phyloP scores from a whole-genome alignment of 495 filamentous ascomycete genomes.

The Hyaloscypha hepaticicola region DNA sequence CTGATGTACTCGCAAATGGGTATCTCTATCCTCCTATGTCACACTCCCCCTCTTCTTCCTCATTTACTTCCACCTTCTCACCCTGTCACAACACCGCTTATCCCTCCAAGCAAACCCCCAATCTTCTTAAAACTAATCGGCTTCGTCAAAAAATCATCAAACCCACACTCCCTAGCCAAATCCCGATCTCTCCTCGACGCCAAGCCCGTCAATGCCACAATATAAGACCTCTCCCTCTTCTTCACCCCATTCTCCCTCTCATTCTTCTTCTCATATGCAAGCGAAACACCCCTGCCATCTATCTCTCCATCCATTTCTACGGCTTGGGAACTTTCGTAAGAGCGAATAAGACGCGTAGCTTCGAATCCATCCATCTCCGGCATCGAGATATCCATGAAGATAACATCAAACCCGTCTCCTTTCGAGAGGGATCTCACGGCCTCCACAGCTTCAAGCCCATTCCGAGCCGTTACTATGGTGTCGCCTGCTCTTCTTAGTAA shows the following conservation, averaged over 20 bases:
- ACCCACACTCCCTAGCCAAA: constrained; percentile 64
- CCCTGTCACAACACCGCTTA: not conserved
- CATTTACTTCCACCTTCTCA: not conserved
- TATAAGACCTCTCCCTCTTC: constrained; percentile 10
- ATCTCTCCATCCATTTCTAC: not conserved
- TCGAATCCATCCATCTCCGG: constrained; percentile 68
- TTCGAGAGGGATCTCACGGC: constrained; percentile 15
- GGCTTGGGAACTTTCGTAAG: constrained; percentile 44
- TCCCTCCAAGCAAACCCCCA: constrained; percentile 15
- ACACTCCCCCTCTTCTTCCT: not conserved
- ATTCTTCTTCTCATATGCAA: no score
- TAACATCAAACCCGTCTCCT: constrained; percentile 19
- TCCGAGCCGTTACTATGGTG: constrained; percentile 22
- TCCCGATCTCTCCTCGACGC: constrained; percentile 60
- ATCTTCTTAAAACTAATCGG: constrained; percentile 45
- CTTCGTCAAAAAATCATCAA: constrained; percentile 72
- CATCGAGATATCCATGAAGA: constrained; percentile 60
- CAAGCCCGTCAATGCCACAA: constrained; percentile 70
- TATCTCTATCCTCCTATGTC: not conserved
- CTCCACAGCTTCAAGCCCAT: constrained; percentile 26
- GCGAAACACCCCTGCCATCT: no score
- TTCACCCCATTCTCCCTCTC: not conserved
- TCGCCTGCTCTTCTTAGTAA: constrained; percentile 40
- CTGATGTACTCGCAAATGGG: no score
- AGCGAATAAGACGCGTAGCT: constrained; percentile 60